Evolutionary conservation across 352 stramenopile species (phyloP), one percentile per base, ranked within the genome.

Genomic region (Globisporangium radiosum): DNA sequence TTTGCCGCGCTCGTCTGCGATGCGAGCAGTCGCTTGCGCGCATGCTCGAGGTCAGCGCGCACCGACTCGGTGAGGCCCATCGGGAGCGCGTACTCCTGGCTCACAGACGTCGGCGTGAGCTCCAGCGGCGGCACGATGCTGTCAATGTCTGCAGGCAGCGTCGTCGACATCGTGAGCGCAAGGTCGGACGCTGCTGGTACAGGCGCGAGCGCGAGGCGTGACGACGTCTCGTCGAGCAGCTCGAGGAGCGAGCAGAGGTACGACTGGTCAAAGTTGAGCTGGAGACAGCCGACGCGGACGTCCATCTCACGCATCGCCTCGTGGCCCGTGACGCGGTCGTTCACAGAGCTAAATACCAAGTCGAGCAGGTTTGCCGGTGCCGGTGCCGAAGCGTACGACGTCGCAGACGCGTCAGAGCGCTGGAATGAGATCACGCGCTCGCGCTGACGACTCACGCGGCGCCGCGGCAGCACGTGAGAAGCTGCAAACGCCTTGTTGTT

Each of bases 221-320:
- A 75, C 47, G 68, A 72, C 49, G 83, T 83, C 60, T 92, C 72
- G 63, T 90, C 80, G 55, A 91, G 77, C 7, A 94, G 44, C 52
- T 91, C 76, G 3, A 94, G 33, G 56, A 94, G 60, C 52, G 81
- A 90, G 51, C 80, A 88, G 7, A 94, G 68, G 45, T 93, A 93
- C 17, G 82, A 81, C 57, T 95, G 86, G 47, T 95, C 84, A 63
- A 94, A 92, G 47, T 90, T 81, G 17, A 95, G 65, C 52, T 95
- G 86, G 15, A 95, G 68, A 4, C 79, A 82, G 13, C 86, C 86
- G 52, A 93, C 66, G 47, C 78, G 73, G 39, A 93, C 57, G 64
- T 92, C 79, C n/a, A 92, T 33, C 19, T 92, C 72, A 15, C 68
- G 71, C 44, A 76, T 55, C 2, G 73, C 49, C 59, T 90, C 75